Base-by-base conservation (phyloP, 176 grass and related monocot species). In the Saccharum spontaneum region DNA sequence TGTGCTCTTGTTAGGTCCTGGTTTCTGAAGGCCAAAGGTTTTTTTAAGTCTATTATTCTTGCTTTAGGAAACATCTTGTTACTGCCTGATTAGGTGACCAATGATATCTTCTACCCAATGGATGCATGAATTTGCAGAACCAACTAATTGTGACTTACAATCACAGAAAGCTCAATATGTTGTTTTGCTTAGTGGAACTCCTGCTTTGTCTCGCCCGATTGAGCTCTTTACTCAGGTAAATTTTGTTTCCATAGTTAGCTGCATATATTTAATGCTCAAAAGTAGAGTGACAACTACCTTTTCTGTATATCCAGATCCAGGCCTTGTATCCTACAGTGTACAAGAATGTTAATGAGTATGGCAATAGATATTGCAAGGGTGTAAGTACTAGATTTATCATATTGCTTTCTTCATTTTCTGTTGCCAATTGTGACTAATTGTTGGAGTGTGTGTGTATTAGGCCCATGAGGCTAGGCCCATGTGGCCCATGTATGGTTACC, bases 181-280 rank as follows among this genome's bases (percentile, higher is more conserved):
- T 67, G 69, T 98, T 85, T 90, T 98, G 69, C 93, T 98, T 20
- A 98, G 96, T 79, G 96, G 91, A 18, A 98, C 96, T 74, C 96
- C 96, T 76, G 96, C 96, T 83, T 87, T 98, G 59, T 98, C 96
- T 49, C 89, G 93, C 82, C 96, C 96, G 38, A 98, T 98, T 14
- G 96, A 98, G 69, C 40, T 98, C 86, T 98, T 87, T 89, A 87
- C 90, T 68, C 96, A 98, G 96, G 96, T 95, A 81, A 30, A 39
- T 45, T n/a, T 76, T 68, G 64, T 33, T 77, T 45, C 48, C 17
- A 44, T 28, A 68, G 67, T 73, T 79, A 41, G 37, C 46, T 79
- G 46, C 46, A 74, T 48, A 79, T 68, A 24, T 77, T 82, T 54
- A 66, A 60, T 22, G 36, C 55, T 79, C 67, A 73, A 28, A 81